Evolutionary conservation across 805 yeast genomes (phyloP).

Genomic region (Metschnikowia continentalis): DNA sequence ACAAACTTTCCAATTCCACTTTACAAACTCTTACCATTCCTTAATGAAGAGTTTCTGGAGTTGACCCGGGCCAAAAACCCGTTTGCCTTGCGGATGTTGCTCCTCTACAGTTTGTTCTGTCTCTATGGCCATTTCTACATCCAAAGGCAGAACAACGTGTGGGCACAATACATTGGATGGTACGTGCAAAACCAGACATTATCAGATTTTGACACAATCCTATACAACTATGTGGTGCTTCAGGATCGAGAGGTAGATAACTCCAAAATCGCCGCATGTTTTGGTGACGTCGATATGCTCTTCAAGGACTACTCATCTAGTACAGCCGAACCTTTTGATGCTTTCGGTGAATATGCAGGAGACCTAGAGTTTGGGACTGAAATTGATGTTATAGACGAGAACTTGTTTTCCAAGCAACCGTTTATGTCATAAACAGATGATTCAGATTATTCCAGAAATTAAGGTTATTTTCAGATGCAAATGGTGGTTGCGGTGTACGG

Average conservation of each 20-base stretch:
- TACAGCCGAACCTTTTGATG: neutral
- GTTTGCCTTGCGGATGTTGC: constrained; percentile 26
- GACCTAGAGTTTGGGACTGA: neutral
- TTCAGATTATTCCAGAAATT: no score
- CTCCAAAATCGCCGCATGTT: neutral
- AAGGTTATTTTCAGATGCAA: no score
- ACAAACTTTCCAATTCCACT: constrained; percentile 30
- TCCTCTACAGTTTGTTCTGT: constrained; percentile 19
- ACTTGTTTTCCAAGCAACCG: neutral
- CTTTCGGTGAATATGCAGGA: neutral
- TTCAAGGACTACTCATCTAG: neutral
- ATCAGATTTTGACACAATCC: constrained; percentile 5
- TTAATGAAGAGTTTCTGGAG: constrained; percentile 15
- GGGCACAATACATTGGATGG: constrained; percentile 26
- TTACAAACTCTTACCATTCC: constrained; percentile 23
- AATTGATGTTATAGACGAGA: neutral
- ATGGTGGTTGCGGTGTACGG: neutral
- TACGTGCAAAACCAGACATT: constrained; percentile 9
- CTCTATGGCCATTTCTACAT: constrained; percentile 21
- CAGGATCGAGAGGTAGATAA: constrained; percentile 1
- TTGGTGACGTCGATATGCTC: neutral
- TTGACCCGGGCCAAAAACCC: constrained; percentile 20
- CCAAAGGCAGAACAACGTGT: constrained; percentile 20
- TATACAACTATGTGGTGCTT: constrained; percentile 8
- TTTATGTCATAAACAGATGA: no score